Percentiles rank a stretch among this genome's conserved stretches.
Conservation (phyloP, 176 grass and related monocot species). For the Urochloa ruziziensis region DNA sequence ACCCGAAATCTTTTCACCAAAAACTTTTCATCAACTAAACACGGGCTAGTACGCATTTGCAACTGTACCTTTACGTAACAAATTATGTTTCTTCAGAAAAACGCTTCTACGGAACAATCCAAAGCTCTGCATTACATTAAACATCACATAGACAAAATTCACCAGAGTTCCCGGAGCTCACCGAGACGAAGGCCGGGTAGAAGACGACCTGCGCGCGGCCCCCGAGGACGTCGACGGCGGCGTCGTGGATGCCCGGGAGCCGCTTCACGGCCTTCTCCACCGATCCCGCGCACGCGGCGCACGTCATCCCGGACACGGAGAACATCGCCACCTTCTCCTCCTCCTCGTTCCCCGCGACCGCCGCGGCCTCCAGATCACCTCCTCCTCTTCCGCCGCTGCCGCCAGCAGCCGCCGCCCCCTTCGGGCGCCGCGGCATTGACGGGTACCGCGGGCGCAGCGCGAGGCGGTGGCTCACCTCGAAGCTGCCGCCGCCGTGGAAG, state of each 20-base stretch:
- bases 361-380: slow-evolving; percentile 49
- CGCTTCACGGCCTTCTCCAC: slow-evolving; percentile 97
- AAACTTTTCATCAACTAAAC: no score
- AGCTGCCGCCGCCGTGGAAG: slow-evolving; percentile 40
- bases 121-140: background rate
- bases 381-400: background rate
- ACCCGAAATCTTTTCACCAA: no score
- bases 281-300: slow-evolving; percentile 80
- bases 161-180: slow-evolving; percentile 25
- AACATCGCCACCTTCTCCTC: slow-evolving; percentile 57
- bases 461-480: slow-evolving; percentile 39
- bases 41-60: no score
- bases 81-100: background rate
- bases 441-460: slow-evolving; percentile 67
- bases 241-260: slow-evolving; percentile 83
- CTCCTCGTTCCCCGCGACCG: slow-evolving; percentile 20
- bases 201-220: slow-evolving; percentile 77
- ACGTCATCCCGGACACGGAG: slow-evolving; percentile 78
- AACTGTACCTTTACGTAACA: background rate
- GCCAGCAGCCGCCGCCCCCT: background rate
- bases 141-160: background rate
- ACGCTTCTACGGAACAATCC: background rate
- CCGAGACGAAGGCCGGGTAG: slow-evolving; percentile 80
- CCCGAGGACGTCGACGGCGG: slow-evolving; percentile 80
- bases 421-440: slow-evolving; percentile 68